Percentiles rank a stretch among this genome's conserved stretches.
These are phyloP conservation scores for Fabrea salina DNA, from an alignment of 169 alveolate species.

Conservation along the genomic window DNA sequence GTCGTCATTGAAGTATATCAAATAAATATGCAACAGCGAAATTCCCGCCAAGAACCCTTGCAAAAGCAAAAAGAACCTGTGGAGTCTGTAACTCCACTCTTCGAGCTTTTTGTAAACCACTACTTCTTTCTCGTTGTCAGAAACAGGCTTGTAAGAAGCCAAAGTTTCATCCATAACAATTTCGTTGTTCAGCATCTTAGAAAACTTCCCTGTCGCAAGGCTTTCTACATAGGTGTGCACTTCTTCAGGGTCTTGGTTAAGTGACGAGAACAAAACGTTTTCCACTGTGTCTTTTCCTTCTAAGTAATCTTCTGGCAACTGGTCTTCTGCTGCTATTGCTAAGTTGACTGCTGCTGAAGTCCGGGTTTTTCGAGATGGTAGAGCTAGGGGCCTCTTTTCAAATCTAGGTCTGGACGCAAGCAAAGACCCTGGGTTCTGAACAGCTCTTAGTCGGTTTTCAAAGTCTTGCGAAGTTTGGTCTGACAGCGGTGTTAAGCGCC, in stretches of 20 bases:
- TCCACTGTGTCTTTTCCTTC: conserved; percentile 8
- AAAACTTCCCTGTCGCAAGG: conserved; percentile 17
- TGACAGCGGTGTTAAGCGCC: not conserved
- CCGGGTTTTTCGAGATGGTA: not conserved
- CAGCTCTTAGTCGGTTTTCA: not conserved
- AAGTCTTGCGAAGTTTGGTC: not conserved
- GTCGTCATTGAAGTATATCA: not conserved
- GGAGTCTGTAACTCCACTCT: not conserved
- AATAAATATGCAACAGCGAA: conserved; percentile 16
- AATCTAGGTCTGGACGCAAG: not conserved
- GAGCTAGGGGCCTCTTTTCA: not conserved
- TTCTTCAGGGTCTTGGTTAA: conserved; percentile 15
- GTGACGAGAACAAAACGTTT: not conserved
- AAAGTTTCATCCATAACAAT: not conserved
- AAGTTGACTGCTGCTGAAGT: conserved; percentile 24
- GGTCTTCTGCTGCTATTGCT: not conserved
- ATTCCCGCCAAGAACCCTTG: conserved; percentile 27
- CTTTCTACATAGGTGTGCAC: conserved; percentile 23
- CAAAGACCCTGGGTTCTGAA: not conserved
- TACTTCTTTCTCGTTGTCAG: not conserved
- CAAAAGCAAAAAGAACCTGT: conserved; percentile 5
- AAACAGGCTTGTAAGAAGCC: not conserved
- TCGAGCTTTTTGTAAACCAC: not conserved
- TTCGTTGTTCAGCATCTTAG: not conserved
- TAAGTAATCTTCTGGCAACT: not conserved